Evolutionary conservation across 164 flowering plant genomes (phyloP), one percentile per base, ranked within the genome.

Genomic region (Sextonia rubra): DNA sequence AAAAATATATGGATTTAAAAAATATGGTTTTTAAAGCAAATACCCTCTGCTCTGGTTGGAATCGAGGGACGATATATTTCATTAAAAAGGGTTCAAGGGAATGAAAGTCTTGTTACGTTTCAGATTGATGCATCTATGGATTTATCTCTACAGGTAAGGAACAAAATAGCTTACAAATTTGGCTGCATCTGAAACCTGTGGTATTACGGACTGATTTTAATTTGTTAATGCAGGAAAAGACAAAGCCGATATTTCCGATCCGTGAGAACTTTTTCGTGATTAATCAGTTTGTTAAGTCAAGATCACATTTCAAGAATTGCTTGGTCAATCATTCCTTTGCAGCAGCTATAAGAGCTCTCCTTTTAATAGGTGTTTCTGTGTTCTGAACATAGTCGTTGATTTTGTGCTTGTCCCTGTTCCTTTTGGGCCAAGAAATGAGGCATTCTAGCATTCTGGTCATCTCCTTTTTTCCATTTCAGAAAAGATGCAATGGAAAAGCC

Each of bases 281-380:
- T 14, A 84, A 82, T 80, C 91, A 88, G 67, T 95, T 95, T 88
- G 97, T 93, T 49, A 98, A 93, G 79, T 87, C 91, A 48, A 91
- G 93, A 78, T 90, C 97, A 12, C 95, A 93, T 71, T 95, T 95
- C 86, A 90, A 89, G 87, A 89, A 82, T 76, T 98, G 99, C 60
- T 75, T 95, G 66, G 99, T 95, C 60, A 95, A 90, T 85, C 99
- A 95, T 86, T 98, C 98, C 74, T 95, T 95, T 87, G 95, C 98
- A 71, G 96, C 99, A 81, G 97, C 97, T 18, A 84, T 95, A 26
- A 84, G 95, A 77, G 84, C 97, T 56, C 84, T 93, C 64, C 95
- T 95, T 76, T 79, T 95, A 58, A 98, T 95, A 88, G 66, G 88
- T 87, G 69, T 47, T 55, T 73, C 15, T 73, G 56, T 49, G 18